phyloP scores from a whole-genome alignment of 2,329 filamentous ascomycete species.

The Venturia aucupariae region DNA sequence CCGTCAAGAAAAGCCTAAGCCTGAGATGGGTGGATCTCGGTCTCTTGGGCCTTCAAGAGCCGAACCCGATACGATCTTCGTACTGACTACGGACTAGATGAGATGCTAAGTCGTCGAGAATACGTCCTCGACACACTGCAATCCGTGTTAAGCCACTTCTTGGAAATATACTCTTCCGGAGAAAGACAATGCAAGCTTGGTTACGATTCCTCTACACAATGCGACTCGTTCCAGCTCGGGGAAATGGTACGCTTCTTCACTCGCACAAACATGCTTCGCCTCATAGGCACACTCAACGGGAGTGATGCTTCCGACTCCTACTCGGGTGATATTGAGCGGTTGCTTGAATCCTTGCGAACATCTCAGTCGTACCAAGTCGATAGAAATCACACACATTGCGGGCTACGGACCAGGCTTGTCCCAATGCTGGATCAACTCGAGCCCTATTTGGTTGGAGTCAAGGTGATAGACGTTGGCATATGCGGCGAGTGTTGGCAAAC shows the following conservation, averaged over 20 bases:
- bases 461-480: slow-evolving; percentile 31
- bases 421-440: slow-evolving; percentile 58
- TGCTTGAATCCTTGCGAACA: slow-evolving; percentile 54
- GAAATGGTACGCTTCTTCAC: slow-evolving; percentile 66
- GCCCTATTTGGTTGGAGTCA: slow-evolving; percentile 27
- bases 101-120: slow-evolving; percentile 56
- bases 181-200: slow-evolving; percentile 61
- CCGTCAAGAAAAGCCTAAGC: too few species aligned
- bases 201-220: slow-evolving; percentile 62
- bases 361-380: slow-evolving; percentile 67
- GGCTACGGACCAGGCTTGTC: slow-evolving; percentile 54
- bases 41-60: neutral
- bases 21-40: neutral
- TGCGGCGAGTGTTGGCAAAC: slow-evolving; percentile 37
- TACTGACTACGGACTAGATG: slow-evolving; percentile 37
- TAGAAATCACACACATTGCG: slow-evolving; percentile 63
- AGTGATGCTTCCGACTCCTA: slow-evolving; percentile 37
- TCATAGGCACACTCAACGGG: slow-evolving; percentile 38
- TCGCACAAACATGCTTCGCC: slow-evolving; percentile 49
- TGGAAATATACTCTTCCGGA: slow-evolving; percentile 59
- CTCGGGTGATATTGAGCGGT: slow-evolving; percentile 49
- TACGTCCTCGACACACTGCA: slow-evolving; percentile 60
- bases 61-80: neutral
- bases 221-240: slow-evolving; percentile 70
- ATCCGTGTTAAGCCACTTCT: slow-evolving; percentile 59